These are phyloP conservation scores for Russula sp. DNA, from an alignment of 768 basidiomycete genomes.

Conservation along the genomic window DNA sequence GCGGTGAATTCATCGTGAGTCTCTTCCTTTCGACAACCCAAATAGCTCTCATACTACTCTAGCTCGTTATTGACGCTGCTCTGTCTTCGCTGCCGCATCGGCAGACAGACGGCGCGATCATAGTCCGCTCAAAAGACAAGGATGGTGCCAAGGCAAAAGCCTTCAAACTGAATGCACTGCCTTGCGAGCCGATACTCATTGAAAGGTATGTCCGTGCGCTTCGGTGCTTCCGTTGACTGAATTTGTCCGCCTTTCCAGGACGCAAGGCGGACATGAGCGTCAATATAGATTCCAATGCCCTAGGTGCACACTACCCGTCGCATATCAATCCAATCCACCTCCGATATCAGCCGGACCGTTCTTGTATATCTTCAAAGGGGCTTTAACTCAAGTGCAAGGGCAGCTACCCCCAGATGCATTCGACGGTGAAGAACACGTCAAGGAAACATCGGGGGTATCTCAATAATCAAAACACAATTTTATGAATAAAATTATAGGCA, in stretches of 20 bases:
- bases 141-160: constrained; percentile 53
- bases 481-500: background rate
- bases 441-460: constrained; percentile 15
- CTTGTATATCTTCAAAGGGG: constrained; percentile 74
- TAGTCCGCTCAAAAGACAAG: constrained; percentile 69
- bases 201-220: constrained; percentile 51
- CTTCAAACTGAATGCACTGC: constrained; percentile 81
- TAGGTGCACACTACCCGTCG: constrained; percentile 59
- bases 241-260: constrained; percentile 38
- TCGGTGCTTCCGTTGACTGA: constrained; percentile 27
- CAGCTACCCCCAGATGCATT: constrained; percentile 82
- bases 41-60: constrained; percentile 1
- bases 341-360: constrained; percentile 73
- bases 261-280: constrained; percentile 59
- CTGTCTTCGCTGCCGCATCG: constrained; percentile 63
- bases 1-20: constrained; percentile 79
- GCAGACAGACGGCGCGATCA: constrained; percentile 72
- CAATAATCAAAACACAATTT: background rate
- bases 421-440: constrained; percentile 39
- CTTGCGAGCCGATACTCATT: constrained; percentile 63
- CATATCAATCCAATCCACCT: constrained; percentile 73
- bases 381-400: constrained; percentile 84
- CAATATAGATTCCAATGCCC: constrained; percentile 70
- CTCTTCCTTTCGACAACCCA: background rate
- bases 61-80: constrained; percentile 81